Base-by-base conservation (phyloP, 768 basidiomycete species). In the Paxillus rubicundulus region DNA sequence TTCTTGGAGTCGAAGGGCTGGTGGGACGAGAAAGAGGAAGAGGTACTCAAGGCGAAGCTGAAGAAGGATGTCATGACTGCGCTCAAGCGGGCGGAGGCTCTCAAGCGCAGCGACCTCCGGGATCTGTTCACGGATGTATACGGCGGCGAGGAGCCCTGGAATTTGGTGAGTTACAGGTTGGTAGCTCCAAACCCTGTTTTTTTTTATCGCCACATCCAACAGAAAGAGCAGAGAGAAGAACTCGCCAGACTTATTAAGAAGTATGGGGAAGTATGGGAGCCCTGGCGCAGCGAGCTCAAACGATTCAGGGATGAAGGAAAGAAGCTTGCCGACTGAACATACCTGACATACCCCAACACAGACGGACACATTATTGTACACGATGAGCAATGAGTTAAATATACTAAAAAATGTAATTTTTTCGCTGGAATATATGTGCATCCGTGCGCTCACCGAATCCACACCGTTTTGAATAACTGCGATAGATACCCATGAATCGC, bases 71-170 rank as follows among this genome's bases (percentile, higher is more conserved):
- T 95, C 39, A 77, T 96, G 77, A 71, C 75, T 46, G 82, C 90
- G 2, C 93, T 96, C 70, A 86, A 81, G 67, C 77, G 78, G 28
- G 89, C 89, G 0, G 93, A 97, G 67, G 72, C 73, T 38, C 66
- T 87, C 52, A 83, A 81, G 61, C 80, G 85, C 33, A 75, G 80
- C 43, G 82, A 86, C 64, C 70, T 98, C n/a, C 78, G 82, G 18
- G 83, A 92, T 67, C 71, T 95, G 62, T 95, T 95, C 68, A 85
- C 81, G 8, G 92, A 96, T 57, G 84, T 96, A 9, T 96, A 94
- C 66, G 90, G 82, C 20, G 91, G 89, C 3, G 83, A 90, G 58
- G 81, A 87, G 62, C 89, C 89, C 1, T 89, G 86, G 87, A 89
- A 89, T 62, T 71, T 92, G 58, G 92, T 90, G 64, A 65, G 91